These are phyloP conservation scores for Lindgomyces ingoldianus DNA, from an alignment of 495 filamentous ascomycete species.

Conservation along the genomic window DNA sequence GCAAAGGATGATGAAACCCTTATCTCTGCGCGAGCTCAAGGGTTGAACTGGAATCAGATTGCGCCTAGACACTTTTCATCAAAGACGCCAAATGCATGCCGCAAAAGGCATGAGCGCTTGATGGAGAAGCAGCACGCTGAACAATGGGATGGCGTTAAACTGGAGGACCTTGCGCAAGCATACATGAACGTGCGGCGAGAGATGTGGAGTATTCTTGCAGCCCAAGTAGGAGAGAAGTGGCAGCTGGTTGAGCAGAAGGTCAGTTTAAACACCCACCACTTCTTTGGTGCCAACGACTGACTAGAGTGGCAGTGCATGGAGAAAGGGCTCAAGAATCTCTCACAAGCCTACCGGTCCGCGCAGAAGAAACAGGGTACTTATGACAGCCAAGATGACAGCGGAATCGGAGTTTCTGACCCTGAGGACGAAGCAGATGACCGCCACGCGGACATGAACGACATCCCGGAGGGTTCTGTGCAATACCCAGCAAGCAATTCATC, in stretches of 20 bases:
- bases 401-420: constrained; percentile 38
- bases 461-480: not conserved
- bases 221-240: constrained; percentile 66
- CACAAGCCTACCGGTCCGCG: constrained; percentile 46
- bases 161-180: constrained; percentile 64
- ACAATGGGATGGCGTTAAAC: constrained; percentile 67
- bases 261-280: constrained; percentile 28
- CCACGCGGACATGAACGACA: constrained; percentile 11
- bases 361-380: constrained; percentile 39
- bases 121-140: constrained; percentile 65
- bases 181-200: constrained; percentile 69
- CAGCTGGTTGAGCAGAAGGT: constrained; percentile 70
- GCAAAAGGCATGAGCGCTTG: constrained; percentile 73
- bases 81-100: constrained; percentile 77
- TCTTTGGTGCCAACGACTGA: not conserved
- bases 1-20: constrained; percentile 64
- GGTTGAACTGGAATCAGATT: constrained; percentile 73
- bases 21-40: constrained; percentile 60
- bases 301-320: constrained; percentile 52
- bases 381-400: constrained; percentile 36
- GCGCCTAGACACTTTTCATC: constrained; percentile 65
- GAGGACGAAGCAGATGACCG: constrained; percentile 35
- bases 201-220: constrained; percentile 68
- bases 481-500: not conserved
- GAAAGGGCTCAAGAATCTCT: constrained; percentile 54